phyloP scores from a whole-genome alignment of 2,329 filamentous ascomycete genomes.

The Sarocladium strictum region DNA sequence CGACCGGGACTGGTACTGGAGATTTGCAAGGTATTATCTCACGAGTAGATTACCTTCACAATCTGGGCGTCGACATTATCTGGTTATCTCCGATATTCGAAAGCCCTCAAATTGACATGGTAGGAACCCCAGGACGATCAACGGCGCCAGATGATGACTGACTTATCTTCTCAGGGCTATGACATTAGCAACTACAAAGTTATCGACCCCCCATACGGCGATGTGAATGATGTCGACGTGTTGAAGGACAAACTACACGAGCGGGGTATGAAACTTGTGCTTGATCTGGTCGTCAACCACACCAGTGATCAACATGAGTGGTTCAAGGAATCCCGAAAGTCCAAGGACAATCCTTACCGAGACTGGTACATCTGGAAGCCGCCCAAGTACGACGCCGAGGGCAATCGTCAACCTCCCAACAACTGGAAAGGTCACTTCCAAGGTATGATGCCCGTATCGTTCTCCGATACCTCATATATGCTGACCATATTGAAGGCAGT shows the following conservation, averaged over 20 bases:
- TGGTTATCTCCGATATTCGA: slow-evolving; percentile 46
- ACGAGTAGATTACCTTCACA: slow-evolving; percentile 47
- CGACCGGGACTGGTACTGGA: slow-evolving; percentile 48
- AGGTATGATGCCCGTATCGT: slow-evolving; percentile 22
- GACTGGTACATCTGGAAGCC: slow-evolving; percentile 63
- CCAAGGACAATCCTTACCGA: slow-evolving; percentile 46
- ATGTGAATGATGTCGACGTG: slow-evolving; percentile 58
- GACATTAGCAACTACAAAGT: slow-evolving; percentile 64
- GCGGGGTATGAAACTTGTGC: slow-evolving; percentile 61
- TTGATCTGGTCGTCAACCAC: slow-evolving; percentile 72
- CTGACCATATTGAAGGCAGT: slow-evolving; percentile 23
- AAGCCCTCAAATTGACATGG: slow-evolving; percentile 60
- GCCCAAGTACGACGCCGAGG: slow-evolving; percentile 49
- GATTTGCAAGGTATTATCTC: slow-evolving; percentile 54
- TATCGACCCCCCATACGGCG: slow-evolving; percentile 62
- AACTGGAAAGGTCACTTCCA: slow-evolving; percentile 44
- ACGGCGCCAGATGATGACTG: not conserved
- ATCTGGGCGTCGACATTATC: slow-evolving; percentile 52
- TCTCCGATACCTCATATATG: not conserved
- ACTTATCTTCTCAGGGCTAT: slow-evolving; percentile 44
- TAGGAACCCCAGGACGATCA: slow-evolving; percentile 14
- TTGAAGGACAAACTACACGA: slow-evolving; percentile 56
- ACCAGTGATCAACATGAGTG: slow-evolving; percentile 53
- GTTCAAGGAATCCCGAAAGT: slow-evolving; percentile 50
- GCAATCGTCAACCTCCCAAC: slow-evolving; percentile 55